Conservation (phyloP, 345 rosid species). For the Abelmoschus esculentus region DNA sequence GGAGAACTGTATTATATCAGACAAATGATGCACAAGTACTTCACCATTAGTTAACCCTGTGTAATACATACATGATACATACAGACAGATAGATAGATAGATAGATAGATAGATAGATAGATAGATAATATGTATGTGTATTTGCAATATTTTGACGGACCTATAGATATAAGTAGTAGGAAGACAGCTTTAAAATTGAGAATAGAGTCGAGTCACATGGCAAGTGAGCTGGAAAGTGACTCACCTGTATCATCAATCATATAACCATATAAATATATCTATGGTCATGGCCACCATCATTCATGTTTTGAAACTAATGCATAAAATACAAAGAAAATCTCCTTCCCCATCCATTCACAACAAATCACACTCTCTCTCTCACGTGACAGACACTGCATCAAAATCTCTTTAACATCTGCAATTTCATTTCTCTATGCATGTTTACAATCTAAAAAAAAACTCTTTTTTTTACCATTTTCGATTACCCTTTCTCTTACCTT, state of each 20-base stretch:
- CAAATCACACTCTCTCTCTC: background rate
- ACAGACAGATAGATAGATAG: no score
- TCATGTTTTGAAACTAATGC: background rate
- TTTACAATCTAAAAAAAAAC: no score
- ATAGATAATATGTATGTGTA: no score
- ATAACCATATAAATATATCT: background rate
- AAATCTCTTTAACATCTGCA: background rate
- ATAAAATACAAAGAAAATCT: background rate
- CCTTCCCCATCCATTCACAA: background rate
- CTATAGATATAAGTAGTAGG: background rate
- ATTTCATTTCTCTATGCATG: background rate
- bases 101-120: no score
- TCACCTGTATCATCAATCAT: conserved; percentile 4
- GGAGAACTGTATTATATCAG: background rate
- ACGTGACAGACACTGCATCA: conserved; percentile 16
- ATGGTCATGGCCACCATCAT: conserved; percentile 1
- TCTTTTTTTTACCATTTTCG: background rate
- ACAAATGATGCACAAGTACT: background rate
- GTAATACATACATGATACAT: background rate
- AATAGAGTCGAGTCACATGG: conserved; percentile 22
- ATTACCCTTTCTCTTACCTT: background rate
- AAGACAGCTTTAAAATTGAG: background rate
- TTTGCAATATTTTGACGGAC: no score
- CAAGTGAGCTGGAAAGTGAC: conserved; percentile 33
- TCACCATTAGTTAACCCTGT: background rate